Conservation (phyloP, 192 early-diverging fungal species). For the Coemansia sp. region DNA sequence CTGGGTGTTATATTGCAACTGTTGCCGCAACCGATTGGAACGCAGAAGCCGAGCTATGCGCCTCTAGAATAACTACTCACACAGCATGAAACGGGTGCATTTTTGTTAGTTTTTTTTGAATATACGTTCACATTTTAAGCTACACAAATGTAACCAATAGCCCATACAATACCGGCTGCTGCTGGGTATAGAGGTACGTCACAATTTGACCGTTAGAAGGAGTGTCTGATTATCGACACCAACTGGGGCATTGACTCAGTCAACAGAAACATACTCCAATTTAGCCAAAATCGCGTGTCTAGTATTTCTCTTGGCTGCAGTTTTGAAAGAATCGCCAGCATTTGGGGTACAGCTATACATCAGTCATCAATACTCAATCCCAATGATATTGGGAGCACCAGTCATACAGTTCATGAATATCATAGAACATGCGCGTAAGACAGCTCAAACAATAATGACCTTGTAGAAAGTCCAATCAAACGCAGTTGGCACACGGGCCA, state of each 20-base stretch:
- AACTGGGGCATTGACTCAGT: slow-evolving; percentile 43
- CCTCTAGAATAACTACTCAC: slow-evolving; percentile 10
- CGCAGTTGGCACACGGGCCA: too few species aligned
- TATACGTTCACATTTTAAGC: too few species aligned
- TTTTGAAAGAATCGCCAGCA: slow-evolving; percentile 31
- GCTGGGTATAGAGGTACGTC: too few species aligned
- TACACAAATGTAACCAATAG: too few species aligned
- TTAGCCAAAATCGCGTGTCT: slow-evolving; percentile 47
- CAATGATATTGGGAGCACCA: too few species aligned
- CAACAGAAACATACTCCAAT: slow-evolving; percentile 38
- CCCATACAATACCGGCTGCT: too few species aligned
- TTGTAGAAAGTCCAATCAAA: too few species aligned
- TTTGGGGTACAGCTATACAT: too few species aligned
- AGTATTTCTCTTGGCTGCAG: slow-evolving; percentile 34
- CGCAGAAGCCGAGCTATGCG: slow-evolving; percentile 17
- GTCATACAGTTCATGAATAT: too few species aligned
- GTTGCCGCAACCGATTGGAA: slow-evolving; percentile 20
- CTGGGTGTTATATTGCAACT: slow-evolving; percentile 17
- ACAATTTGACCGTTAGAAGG: slow-evolving; percentile 48
- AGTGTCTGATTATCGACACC: slow-evolving; percentile 38
- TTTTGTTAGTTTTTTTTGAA: background rate
- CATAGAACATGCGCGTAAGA: too few species aligned
- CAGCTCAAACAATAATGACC: too few species aligned
- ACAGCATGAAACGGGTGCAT: background rate
- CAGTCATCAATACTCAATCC: too few species aligned